Evolutionary conservation across 2,329 filamentous ascomycete genomes (phyloP), one percentile per base, ranked within the genome.

Genomic region (Kalmusia sp.): DNA sequence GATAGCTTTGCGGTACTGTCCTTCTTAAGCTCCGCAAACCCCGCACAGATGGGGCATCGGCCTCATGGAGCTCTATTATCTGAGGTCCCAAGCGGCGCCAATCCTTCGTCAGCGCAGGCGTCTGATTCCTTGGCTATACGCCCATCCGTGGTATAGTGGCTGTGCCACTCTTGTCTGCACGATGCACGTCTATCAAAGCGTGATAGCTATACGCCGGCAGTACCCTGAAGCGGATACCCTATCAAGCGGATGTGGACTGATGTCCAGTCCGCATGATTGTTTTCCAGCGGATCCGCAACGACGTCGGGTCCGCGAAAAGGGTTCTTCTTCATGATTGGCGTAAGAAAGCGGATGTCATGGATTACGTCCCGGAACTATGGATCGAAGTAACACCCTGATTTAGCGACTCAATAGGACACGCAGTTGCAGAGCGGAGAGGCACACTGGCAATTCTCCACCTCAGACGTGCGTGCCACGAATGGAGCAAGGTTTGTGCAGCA

Each of bases 201-300:
- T 59, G 17, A 40, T 40, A 52, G 50, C 45, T 61, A 57, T 48
- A 27, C 34, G 40, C 41, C 39, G 39, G 56, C 45, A 30, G 28
- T n/a, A 55, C 50, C 45, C 53, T 60, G 49, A 52, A 49, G 34
- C 51, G 25, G 46, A 53, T 47, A n/a, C 35, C 40, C 39, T 44
- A 52, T 49, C 49, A 47, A 41, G 41, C 41, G 33, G 44, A 34
- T 46, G 43, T 51, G 55, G 52, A 52, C 49, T 28, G 47, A 53
- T 48, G 17, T 41, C 50, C 54, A 35, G 37, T 35, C 44, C 38
- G 31, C 35, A 34, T 54, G 39, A 58, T 34, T 61, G 54, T 56
- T 35, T 52, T 49, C 48, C 48, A 68, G 68, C 69, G 68, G 68
- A 69, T 71, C 70, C 69, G 69, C 68, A 71, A 52, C 21, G 31